phyloP scores from a whole-genome alignment of 805 yeast species.

The Danielia reshetovae region DNA sequence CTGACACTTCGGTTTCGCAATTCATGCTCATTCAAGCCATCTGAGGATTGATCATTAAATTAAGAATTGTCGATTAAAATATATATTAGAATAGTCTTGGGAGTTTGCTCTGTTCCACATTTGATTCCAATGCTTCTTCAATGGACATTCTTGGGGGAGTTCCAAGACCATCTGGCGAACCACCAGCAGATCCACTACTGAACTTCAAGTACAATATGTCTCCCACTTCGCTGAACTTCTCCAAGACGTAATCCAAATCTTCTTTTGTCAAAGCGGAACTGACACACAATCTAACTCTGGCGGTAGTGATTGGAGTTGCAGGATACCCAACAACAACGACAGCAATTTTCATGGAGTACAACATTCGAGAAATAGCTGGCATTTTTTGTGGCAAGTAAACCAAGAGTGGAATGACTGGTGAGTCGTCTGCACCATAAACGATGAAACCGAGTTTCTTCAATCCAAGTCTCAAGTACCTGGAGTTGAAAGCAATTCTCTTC shows the following conservation, averaged over 20 bases:
- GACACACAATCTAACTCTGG: constrained; percentile 90
- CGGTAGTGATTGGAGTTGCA: constrained; percentile 87
- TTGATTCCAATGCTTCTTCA: constrained; percentile 69
- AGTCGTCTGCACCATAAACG: constrained; percentile 91
- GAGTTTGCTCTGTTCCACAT: constrained; percentile 59
- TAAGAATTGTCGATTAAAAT: too few relatives aligned
- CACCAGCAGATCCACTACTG: constrained; percentile 75
- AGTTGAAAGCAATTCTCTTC: constrained; percentile 91
- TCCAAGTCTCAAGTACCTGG: constrained; percentile 88
- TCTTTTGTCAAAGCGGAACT: constrained; percentile 89
- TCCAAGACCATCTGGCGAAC: constrained; percentile 50
- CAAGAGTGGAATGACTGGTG: constrained; percentile 90
- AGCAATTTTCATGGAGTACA: constrained; percentile 78
- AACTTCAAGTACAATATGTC: constrained; percentile 71
- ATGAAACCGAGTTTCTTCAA: constrained; percentile 90
- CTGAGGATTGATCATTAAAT: neutral
- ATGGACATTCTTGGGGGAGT: constrained; percentile 70
- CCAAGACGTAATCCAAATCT: constrained; percentile 79
- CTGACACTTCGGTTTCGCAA: too few relatives aligned
- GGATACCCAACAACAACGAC: constrained; percentile 98
- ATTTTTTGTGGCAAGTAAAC: constrained; percentile 88
- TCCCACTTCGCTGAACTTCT: constrained; percentile 72
- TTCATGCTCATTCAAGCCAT: too few relatives aligned
- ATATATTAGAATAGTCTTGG: constrained; percentile 10
- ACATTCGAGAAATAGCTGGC: constrained; percentile 85